Percentiles rank a stretch among this genome's conserved stretches.
These are phyloP conservation scores for Fomitopsis pinicola DNA, from an alignment of 1,284 basidiomycete genomes.

Conservation along the genomic window DNA sequence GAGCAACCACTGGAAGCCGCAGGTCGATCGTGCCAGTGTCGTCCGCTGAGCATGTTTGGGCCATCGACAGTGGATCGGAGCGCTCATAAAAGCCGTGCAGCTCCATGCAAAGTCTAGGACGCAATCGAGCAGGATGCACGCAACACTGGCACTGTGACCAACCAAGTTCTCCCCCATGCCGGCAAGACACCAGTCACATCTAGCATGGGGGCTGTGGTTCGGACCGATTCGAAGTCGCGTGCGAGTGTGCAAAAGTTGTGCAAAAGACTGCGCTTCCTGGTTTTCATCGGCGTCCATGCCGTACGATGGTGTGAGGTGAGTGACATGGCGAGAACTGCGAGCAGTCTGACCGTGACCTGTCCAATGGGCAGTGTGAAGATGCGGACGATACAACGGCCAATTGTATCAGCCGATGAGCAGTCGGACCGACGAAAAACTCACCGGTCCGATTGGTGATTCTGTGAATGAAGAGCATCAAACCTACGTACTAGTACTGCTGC, in stretches of 20 bases:
- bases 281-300: neutral
- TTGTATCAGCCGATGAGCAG: neutral
- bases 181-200: too few relatives aligned
- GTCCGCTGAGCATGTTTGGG: too few relatives aligned
- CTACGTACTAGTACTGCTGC: neutral
- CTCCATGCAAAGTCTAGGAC: neutral
- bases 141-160: too few relatives aligned
- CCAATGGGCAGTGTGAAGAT: neutral
- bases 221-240: too few relatives aligned
- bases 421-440: neutral
- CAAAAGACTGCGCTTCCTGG: too few relatives aligned
- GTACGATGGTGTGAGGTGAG: neutral
- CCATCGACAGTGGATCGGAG: neutral
- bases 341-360: neutral
- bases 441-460: neutral
- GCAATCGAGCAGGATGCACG: neutral
- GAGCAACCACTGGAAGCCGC: neutral
- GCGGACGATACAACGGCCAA: neutral
- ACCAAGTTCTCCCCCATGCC: too few relatives aligned
- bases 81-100: neutral
- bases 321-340: neutral
- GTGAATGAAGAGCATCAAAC: neutral
- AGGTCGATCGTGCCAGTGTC: too few relatives aligned
- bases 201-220: too few relatives aligned
- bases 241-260: too few relatives aligned